Conservation (phyloP, 306 rosid genomes). For the Boehmeria nivea region DNA sequence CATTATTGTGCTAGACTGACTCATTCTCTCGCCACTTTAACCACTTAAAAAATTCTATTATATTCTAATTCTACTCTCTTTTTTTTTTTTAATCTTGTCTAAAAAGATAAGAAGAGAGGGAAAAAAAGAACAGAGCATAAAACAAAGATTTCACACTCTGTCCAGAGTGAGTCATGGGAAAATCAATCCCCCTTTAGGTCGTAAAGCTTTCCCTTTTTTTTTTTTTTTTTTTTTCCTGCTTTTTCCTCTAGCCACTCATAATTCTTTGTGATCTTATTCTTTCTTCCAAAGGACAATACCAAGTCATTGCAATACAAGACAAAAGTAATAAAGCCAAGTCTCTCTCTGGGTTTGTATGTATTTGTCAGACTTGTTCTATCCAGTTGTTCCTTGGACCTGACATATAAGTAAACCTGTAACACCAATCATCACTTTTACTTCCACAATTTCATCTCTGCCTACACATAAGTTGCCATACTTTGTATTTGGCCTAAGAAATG, state of each 20-base stretch:
- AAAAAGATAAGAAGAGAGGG: constrained; percentile 20
- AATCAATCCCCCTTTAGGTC: constrained; percentile 18
- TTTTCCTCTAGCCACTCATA: constrained; percentile 39
- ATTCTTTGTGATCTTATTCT: constrained; percentile 13
- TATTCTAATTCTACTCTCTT: constrained; percentile 5
- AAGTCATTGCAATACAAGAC: constrained; percentile 2
- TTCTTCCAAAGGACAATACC: no score
- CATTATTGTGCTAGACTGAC: constrained; percentile 53
- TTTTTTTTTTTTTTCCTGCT: no score
- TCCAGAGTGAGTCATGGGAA: constrained; percentile 22
- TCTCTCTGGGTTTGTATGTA: neutral
- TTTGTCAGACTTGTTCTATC: neutral
- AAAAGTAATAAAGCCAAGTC: neutral
- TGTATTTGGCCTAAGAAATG: neutral
- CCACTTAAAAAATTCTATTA: neutral
- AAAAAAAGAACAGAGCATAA: constrained; percentile 24
- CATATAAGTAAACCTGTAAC: no score
- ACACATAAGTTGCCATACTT: neutral
- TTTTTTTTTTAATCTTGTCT: constrained; percentile 5
- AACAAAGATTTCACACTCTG: constrained; percentile 53
- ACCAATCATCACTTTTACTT: no score
- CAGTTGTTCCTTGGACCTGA: constrained; percentile 4
- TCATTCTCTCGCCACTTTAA: constrained; percentile 35
- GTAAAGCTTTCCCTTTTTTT: constrained; percentile 12
- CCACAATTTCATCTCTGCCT: neutral